These are phyloP conservation scores for Sporothrix schenckii DNA, from an alignment of 2,329 filamentous ascomycete genomes.

Conservation along the genomic window DNA sequence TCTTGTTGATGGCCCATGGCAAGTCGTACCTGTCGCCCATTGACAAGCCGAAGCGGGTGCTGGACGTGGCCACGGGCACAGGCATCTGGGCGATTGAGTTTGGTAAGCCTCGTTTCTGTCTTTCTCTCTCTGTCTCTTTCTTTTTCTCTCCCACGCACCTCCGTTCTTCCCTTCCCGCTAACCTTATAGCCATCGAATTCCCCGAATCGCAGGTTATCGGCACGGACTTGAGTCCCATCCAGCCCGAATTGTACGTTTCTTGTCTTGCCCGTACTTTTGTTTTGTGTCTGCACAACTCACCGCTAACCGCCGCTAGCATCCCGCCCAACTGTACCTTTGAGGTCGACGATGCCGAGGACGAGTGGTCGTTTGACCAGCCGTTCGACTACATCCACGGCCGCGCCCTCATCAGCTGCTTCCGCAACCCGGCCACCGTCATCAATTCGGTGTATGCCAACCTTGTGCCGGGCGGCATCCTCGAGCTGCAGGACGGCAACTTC, in stretches of 20 bases:
- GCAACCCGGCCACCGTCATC: slow-evolving; percentile 29
- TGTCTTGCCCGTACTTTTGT: background rate
- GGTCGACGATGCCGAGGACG: slow-evolving; percentile 34
- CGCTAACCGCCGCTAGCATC: background rate
- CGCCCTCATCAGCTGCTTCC: slow-evolving; percentile 31
- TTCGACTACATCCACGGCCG: slow-evolving; percentile 34
- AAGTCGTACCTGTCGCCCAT: slow-evolving; percentile 53
- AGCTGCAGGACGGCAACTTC: slow-evolving; percentile 32
- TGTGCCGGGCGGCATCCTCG: slow-evolving; percentile 26
- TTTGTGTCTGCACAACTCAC: too few species aligned
- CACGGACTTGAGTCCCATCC: slow-evolving; percentile 35
- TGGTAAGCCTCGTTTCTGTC: slow-evolving; percentile 43
- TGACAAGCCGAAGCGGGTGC: slow-evolving; percentile 42
- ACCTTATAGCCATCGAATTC: slow-evolving; percentile 27
- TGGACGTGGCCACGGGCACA: slow-evolving; percentile 54
- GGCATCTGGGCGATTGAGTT: slow-evolving; percentile 71
- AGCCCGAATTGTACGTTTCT: slow-evolving; percentile 29
- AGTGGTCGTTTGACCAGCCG: slow-evolving; percentile 29
- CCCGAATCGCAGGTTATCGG: slow-evolving; percentile 30
- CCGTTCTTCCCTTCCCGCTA: background rate
- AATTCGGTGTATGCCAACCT: slow-evolving; percentile 18
- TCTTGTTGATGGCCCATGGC: slow-evolving; percentile 48
- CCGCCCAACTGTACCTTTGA: slow-evolving; percentile 35
- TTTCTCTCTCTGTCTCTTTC: too few species aligned
- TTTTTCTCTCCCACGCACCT: too few species aligned